These are phyloP conservation scores for Sungouiozyma ichnusensis DNA, from an alignment of 805 yeast species.

Conservation along the genomic window DNA sequence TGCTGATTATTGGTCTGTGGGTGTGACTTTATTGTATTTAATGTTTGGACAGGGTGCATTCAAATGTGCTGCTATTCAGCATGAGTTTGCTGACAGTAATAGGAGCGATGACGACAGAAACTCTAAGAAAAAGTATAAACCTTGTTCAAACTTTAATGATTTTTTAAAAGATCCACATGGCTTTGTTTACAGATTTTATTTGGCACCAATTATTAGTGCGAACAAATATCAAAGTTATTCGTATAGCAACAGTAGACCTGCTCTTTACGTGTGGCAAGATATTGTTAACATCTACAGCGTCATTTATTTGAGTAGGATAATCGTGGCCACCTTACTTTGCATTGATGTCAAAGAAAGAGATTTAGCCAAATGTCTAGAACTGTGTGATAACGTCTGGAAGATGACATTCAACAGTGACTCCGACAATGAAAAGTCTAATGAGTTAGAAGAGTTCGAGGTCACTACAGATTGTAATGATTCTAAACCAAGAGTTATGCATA, in stretches of 20 bases:
- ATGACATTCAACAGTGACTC: not conserved
- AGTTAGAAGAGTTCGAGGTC: not conserved
- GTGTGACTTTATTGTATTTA: constrained; percentile 66
- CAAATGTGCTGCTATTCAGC: constrained; percentile 25
- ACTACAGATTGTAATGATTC: not conserved
- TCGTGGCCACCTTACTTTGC: constrained; percentile 8
- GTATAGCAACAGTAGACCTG: constrained; percentile 6
- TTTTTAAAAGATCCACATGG: constrained; percentile 14
- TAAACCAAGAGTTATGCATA: not conserved
- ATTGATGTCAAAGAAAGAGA: constrained; percentile 10
- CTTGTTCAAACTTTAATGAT: constrained; percentile 33
- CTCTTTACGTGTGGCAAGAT: constrained; percentile 13
- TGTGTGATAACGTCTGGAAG: constrained; percentile 8
- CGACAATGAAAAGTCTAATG: not conserved
- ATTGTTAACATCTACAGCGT: constrained; percentile 7
- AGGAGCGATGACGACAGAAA: not conserved
- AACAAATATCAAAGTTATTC: constrained; percentile 4
- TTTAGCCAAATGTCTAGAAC: constrained; percentile 4
- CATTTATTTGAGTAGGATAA: constrained; percentile 8
- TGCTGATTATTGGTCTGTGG: constrained; percentile 84
- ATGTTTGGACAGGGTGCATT: constrained; percentile 82
- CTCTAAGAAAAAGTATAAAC: not conserved
- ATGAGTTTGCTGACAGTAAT: not conserved
- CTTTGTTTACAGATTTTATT: constrained; percentile 18
- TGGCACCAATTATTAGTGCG: constrained; percentile 11